Base-by-base conservation (phyloP, 495 filamentous ascomycete genomes). In the Xanthoparmelia taractica region DNA sequence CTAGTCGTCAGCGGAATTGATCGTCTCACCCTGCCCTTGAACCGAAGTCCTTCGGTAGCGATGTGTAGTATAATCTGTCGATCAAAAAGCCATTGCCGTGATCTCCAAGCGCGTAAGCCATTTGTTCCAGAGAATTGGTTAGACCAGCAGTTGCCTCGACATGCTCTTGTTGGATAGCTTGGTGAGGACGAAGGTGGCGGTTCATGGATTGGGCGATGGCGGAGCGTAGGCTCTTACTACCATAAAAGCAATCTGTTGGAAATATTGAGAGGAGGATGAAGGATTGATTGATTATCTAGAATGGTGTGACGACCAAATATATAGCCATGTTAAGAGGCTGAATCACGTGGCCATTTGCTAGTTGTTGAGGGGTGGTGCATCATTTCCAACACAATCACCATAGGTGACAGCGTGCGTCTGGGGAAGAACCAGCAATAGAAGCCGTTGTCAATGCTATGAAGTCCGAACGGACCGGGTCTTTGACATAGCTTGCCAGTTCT, bases 41-140 rank as follows among this genome's bases (percentile, higher is more conserved):
- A 6, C 66, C 69, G 13, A 76, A 66, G 47, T 66, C 65, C 17
- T 20, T 54, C 58, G 63, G 73, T 58, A 86, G 83, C 2, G 71
- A 73, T 25, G 77, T 76, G 59, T 85, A 86, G 57, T 75, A 77
- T 10, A 82, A 82, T 15, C 70, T 65, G 10, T 76, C 77, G 0
- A 86, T 70, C 23, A 85, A 55, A 40, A 85, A 77, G 0, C 76
- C 77, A 55, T 86, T 80, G 0, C 78, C 77, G 0, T 70, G 71
- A 67, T 84, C 77, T 0, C 75, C 73, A 7, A 83, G 73, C 6
- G 70, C 62, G 67, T 74, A 82, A 73, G 1, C 83, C 83, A 37
- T 77, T 76, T 2, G 80, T 76, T 37, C 80, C 70, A 8, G 76
- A 66, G 27, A 84, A 57, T 36, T 85, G 65, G 11, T 73, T 69